Evolutionary conservation across 2,329 filamentous ascomycete genomes (phyloP).

Genomic region (Paraphoma chrysanthemicola): DNA sequence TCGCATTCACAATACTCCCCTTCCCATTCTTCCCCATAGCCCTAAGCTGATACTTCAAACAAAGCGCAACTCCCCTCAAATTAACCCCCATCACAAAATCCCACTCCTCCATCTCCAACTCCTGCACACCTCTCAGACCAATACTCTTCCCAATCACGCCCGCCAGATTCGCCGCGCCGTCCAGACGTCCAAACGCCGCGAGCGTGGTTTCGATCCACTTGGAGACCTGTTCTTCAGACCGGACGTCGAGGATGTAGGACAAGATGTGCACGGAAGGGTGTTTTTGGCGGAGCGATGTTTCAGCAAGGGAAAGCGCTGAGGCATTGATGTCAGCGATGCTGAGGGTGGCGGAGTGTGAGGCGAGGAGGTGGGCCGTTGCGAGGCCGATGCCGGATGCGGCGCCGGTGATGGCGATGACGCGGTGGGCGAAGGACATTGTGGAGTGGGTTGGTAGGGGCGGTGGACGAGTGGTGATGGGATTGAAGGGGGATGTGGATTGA

Average conservation of each 20-base stretch:
- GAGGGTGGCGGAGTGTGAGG: conserved; percentile 29
- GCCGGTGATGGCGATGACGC: conserved; percentile 39
- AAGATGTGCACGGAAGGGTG: conserved; percentile 27
- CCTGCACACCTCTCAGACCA: conserved; percentile 23
- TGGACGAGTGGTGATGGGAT: not conserved
- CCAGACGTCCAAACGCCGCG: conserved; percentile 54
- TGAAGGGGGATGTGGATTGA: not conserved
- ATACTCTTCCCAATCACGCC: conserved; percentile 42
- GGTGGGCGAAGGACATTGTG: conserved; percentile 28
- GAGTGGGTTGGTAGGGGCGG: not conserved
- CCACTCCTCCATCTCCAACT: conserved; percentile 48
- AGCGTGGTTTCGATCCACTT: conserved; percentile 56
- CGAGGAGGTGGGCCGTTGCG: conserved; percentile 29
- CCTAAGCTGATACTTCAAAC: conserved; percentile 43
- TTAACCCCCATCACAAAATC: conserved; percentile 48
- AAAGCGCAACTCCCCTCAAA: conserved; percentile 47
- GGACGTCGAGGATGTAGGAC: conserved; percentile 56
- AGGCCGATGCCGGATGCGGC: conserved; percentile 38
- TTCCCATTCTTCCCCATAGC: conserved; percentile 47
- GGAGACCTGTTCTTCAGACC: conserved; percentile 56
- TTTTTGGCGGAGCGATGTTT: conserved; percentile 16
- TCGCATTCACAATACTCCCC: conserved; percentile 51
- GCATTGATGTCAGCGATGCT: conserved; percentile 35
- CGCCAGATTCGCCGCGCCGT: conserved; percentile 54
- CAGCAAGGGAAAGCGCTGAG: conserved; percentile 13